Evolutionary conservation across 73 alveolate species (phyloP).

Genomic region (Paramecium pentaurelia): DNA sequence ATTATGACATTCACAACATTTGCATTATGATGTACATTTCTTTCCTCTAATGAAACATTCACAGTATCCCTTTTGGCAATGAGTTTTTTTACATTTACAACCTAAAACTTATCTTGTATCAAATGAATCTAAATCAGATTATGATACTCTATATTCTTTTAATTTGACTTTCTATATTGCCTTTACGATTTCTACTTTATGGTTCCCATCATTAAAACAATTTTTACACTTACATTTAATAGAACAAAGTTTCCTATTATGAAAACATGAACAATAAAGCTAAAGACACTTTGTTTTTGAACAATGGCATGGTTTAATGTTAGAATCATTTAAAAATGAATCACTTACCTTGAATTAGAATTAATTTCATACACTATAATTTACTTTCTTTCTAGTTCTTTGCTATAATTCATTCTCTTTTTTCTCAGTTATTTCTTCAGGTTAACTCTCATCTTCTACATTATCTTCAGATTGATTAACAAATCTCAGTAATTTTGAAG

Average conservation of each 20-base stretch:
- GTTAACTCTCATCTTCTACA: not conserved
- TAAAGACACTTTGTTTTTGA: not conserved
- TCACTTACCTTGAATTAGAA: not conserved
- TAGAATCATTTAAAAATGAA: not conserved
- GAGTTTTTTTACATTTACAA: conserved; percentile 24
- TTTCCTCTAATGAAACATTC: conserved; percentile 20
- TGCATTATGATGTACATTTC: conserved; percentile 9
- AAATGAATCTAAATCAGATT: not conserved
- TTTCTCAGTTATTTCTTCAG: not conserved
- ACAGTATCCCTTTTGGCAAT: conserved; percentile 16
- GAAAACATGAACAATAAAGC: conserved; percentile 35
- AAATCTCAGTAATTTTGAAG: not conserved
- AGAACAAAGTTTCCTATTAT: not conserved
- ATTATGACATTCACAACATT: not conserved
- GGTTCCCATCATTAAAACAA: conserved; percentile 42
- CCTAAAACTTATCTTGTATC: conserved; percentile 30
- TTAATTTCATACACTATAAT: not conserved
- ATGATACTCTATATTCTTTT: conserved; percentile 12
- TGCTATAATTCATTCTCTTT: not conserved
- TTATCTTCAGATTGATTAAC: not conserved
- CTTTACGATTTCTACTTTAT: not conserved
- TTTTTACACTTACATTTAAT: not conserved
- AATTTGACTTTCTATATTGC: not conserved
- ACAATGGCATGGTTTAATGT: not conserved
- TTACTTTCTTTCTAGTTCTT: not conserved